These are phyloP conservation scores for Pistacia vera DNA, from an alignment of 345 rosid genomes.

Conservation along the genomic window DNA sequence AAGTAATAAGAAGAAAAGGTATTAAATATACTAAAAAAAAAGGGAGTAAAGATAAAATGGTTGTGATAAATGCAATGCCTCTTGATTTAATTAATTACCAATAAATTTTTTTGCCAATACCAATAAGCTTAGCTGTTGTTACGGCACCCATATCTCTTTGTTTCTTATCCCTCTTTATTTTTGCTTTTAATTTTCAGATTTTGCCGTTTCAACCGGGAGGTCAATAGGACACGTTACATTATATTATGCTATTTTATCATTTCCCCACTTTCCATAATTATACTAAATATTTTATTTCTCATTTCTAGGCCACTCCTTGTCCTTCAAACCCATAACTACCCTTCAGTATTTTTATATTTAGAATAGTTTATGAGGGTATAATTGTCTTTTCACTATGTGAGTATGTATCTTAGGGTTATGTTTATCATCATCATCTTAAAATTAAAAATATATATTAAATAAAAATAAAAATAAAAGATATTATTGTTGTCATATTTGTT, in stretches of 20 bases:
- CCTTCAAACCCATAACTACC: slow-evolving; percentile 10
- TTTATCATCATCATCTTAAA: slow-evolving; percentile 15
- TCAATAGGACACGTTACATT: slow-evolving; percentile 29
- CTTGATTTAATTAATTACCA: slow-evolving; percentile 4
- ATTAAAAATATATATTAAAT: not conserved
- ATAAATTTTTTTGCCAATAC: too few relatives aligned
- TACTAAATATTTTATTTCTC: not conserved
- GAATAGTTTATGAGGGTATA: not conserved
- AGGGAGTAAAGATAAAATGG: not conserved
- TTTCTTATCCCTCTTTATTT: not conserved
- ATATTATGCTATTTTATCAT: too few relatives aligned
- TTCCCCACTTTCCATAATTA: too few relatives aligned
- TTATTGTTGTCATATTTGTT: not conserved
- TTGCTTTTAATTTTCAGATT: not conserved
- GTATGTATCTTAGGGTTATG: slow-evolving; percentile 13
- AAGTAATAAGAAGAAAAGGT: too few relatives aligned
- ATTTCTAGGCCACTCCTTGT: not conserved
- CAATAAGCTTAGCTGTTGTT: slow-evolving; percentile 17
- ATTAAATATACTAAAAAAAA: too few relatives aligned
- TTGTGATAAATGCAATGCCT: not conserved
- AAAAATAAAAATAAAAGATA: not conserved
- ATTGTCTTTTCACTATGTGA: not conserved
- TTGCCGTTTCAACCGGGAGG: slow-evolving; percentile 43
- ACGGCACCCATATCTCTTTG: slow-evolving; percentile 34
- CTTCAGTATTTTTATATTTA: not conserved